These are phyloP conservation scores for Pythium guiyangense DNA, from an alignment of 352 stramenopile genomes.

Conservation along the genomic window DNA sequence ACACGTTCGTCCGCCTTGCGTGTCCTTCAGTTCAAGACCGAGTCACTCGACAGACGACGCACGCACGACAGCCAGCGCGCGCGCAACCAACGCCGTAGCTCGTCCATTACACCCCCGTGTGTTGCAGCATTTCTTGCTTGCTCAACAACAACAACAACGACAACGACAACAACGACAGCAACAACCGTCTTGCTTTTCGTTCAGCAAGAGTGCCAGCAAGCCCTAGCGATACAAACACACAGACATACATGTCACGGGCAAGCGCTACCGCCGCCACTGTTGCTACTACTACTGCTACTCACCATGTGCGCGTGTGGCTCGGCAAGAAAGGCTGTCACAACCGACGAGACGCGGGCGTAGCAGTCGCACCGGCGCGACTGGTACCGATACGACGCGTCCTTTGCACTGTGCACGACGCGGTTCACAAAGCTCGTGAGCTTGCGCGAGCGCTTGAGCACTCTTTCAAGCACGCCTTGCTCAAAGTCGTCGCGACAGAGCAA, in stretches of 20 bases:
- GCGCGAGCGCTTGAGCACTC: slow-evolving; percentile 20
- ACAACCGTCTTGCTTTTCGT: no score
- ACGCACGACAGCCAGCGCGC: no score
- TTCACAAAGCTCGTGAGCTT: slow-evolving; percentile 41
- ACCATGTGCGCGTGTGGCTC: slow-evolving; percentile 20
- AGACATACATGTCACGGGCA: background rate
- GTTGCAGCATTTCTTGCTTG: no score
- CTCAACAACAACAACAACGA: no score
- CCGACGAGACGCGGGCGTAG: slow-evolving; percentile 37
- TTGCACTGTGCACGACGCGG: slow-evolving; percentile 32
- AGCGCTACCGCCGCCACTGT: background rate
- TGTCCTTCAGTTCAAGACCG: no score
- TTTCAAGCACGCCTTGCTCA: slow-evolving; percentile 13
- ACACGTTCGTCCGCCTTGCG: no score
- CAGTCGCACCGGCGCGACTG: slow-evolving; percentile 33
- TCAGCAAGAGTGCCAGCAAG: no score
- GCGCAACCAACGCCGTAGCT: no score
- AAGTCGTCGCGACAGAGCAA: slow-evolving; percentile 1
- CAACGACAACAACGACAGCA: no score
- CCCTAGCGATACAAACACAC: no score
- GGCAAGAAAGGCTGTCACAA: slow-evolving; percentile 53
- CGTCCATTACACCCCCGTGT: no score
- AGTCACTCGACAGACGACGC: no score
- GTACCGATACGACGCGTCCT: slow-evolving; percentile 50
- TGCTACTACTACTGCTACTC: background rate